Percentiles rank a stretch among this genome's conserved stretches.
These are phyloP conservation scores for Urostyla sp. DNA, from an alignment of 73 alveolate species.

Conservation along the genomic window DNA sequence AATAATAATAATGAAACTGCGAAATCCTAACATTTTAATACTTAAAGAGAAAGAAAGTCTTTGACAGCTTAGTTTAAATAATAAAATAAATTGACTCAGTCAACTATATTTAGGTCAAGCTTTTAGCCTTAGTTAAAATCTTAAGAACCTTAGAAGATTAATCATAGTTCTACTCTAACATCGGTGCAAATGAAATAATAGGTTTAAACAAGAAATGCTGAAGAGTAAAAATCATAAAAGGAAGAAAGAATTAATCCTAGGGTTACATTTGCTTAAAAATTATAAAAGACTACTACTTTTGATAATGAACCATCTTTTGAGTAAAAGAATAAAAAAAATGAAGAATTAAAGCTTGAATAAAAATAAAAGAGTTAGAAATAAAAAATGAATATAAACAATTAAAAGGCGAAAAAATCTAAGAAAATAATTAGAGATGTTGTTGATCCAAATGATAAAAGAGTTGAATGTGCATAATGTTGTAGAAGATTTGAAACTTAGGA, in stretches of 20 bases:
- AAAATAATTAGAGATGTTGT: conserved; percentile 1
- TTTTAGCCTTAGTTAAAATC: too few relatives aligned
- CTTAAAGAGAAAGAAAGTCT: conserved; percentile 1
- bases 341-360: not conserved
- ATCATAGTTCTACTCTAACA: too few relatives aligned
- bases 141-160: too few relatives aligned
- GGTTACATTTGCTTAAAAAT: not conserved
- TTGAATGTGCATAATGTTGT: conserved; percentile 6
- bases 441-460: conserved; percentile 2
- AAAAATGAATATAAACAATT: not conserved
- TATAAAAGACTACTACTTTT: conserved; percentile 4
- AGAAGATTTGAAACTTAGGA: conserved; percentile 4
- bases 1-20: too few relatives aligned
- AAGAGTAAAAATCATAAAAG: too few relatives aligned
- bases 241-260: not conserved
- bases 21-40: not conserved
- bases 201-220: too few relatives aligned
- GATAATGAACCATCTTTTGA: not conserved
- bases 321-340: not conserved
- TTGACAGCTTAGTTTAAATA: not conserved
- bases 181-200: too few relatives aligned
- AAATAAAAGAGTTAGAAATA: not conserved
- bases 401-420: not conserved
- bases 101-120: too few relatives aligned
- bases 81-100: not conserved